These are phyloP conservation scores for Antrodiella citrinella DNA, from an alignment of 768 basidiomycete genomes.

Conservation along the genomic window DNA sequence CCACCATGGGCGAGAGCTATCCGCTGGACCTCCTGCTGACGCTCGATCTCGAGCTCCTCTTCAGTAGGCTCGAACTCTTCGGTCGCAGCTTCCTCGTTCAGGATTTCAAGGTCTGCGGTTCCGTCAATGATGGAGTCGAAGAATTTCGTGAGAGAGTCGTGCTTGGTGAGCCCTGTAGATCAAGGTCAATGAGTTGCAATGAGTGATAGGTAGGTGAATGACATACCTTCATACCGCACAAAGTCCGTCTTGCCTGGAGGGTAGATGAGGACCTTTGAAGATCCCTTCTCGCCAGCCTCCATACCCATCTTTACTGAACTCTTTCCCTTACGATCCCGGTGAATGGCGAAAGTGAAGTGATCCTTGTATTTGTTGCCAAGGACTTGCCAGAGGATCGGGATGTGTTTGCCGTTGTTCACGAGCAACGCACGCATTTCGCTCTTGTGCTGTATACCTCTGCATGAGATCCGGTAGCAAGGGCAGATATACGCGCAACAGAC, in stretches of 20 bases:
- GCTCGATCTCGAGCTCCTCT: conserved; percentile 39
- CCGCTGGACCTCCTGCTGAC: conserved; percentile 44
- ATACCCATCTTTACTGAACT: conserved; percentile 52
- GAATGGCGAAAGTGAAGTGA: conserved; percentile 51
- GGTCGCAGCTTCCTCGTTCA: conserved; percentile 27
- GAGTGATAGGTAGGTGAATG: conserved; percentile 1
- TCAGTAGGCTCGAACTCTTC: conserved; percentile 34
- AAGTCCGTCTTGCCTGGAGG: conserved; percentile 48
- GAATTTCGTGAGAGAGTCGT: conserved; percentile 66
- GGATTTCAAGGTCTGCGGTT: conserved; percentile 43
- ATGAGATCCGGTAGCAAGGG: neutral
- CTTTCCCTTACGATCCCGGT: conserved; percentile 58
- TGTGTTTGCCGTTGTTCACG: conserved; percentile 66
- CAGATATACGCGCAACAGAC: too few species aligned
- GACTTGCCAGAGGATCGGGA: conserved; percentile 75
- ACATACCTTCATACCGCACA: conserved; percentile 60
- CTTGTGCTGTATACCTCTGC: too few species aligned
- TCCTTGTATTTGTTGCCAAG: conserved; percentile 66
- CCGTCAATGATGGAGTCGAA: conserved; percentile 67
- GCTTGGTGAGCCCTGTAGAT: conserved; percentile 55
- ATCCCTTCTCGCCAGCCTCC: conserved; percentile 40
- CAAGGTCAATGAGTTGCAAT: neutral
- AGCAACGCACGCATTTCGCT: conserved; percentile 53
- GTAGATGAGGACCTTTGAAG: conserved; percentile 65
- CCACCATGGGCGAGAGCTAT: conserved; percentile 45